phyloP scores from a whole-genome alignment of 202 grass and related monocot species.

The Musa balbisiana region DNA sequence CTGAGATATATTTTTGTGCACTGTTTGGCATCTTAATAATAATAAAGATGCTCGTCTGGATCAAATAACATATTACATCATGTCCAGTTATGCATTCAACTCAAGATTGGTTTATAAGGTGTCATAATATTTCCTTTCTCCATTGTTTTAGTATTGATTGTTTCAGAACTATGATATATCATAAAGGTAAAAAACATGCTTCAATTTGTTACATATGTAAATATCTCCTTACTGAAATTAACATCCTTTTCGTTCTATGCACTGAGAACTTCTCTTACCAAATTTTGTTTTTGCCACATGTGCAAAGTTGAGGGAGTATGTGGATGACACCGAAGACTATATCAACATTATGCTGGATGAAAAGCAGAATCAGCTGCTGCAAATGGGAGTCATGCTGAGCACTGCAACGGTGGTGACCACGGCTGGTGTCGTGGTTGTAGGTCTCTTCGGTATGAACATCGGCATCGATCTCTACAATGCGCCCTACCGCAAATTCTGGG shows the following conservation, averaged over 20 bases:
- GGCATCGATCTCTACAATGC: constrained; percentile 39
- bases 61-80: too few relatives aligned
- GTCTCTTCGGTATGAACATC: constrained; percentile 96
- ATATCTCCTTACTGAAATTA: background rate
- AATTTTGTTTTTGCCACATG: background rate
- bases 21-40: too few relatives aligned
- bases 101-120: too few relatives aligned
- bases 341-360: constrained; percentile 90
- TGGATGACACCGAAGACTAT: constrained; percentile 72
- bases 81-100: too few relatives aligned
- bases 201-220: background rate
- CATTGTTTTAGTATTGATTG: background rate
- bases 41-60: too few relatives aligned
- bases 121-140: background rate
- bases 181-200: background rate
- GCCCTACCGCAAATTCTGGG: constrained; percentile 61
- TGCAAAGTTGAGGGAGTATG: constrained; percentile 43
- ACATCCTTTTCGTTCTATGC: background rate
- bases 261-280: background rate
- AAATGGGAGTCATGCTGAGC: constrained; percentile 75
- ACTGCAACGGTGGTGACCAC: constrained; percentile 68
- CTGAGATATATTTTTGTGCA: too few relatives aligned
- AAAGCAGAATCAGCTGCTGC: constrained; percentile 83
- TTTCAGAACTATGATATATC: background rate
- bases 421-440: constrained; percentile 73